phyloP scores from a whole-genome alignment of 805 yeast genomes.

The Metschnikowia sp. region DNA sequence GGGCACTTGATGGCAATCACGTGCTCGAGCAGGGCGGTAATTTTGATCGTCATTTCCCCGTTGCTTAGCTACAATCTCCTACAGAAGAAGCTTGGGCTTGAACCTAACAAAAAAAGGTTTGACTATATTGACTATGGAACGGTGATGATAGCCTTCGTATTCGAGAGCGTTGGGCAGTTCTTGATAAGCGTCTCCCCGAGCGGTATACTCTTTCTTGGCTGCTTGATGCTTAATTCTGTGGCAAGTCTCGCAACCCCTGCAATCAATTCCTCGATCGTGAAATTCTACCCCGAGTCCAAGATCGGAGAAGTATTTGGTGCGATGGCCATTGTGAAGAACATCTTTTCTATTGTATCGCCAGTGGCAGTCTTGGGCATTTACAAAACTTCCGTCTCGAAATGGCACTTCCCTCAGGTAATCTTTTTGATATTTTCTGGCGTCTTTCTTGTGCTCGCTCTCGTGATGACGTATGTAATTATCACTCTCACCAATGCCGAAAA shows the following conservation, averaged over 20 bases:
- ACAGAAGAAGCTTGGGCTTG: constrained; percentile 30
- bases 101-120: constrained; percentile 36
- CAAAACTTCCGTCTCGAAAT: constrained; percentile 22
- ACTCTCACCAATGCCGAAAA: constrained; percentile 12
- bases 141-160: constrained; percentile 31
- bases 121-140: constrained; percentile 51
- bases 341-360: constrained; percentile 48
- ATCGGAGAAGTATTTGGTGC: constrained; percentile 77
- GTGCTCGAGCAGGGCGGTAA: constrained; percentile 48
- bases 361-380: constrained; percentile 47
- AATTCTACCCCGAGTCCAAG: constrained; percentile 55
- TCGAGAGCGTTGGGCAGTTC: constrained; percentile 39
- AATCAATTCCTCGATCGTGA: constrained; percentile 55
- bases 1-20: constrained; percentile 54
- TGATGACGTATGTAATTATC: constrained; percentile 8
- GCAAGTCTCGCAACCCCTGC: constrained; percentile 46
- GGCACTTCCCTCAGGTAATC: constrained; percentile 28
- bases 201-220: constrained; percentile 27
- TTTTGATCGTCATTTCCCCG: constrained; percentile 53
- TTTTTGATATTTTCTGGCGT: constrained; percentile 21
- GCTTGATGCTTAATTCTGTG: constrained; percentile 40
- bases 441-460: constrained; percentile 1
- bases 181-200: constrained; percentile 30
- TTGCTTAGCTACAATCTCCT: constrained; percentile 33
- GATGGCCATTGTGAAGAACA: constrained; percentile 54